These are phyloP conservation scores for Lentinula lateritia DNA, from an alignment of 768 basidiomycete species.

Conservation along the genomic window DNA sequence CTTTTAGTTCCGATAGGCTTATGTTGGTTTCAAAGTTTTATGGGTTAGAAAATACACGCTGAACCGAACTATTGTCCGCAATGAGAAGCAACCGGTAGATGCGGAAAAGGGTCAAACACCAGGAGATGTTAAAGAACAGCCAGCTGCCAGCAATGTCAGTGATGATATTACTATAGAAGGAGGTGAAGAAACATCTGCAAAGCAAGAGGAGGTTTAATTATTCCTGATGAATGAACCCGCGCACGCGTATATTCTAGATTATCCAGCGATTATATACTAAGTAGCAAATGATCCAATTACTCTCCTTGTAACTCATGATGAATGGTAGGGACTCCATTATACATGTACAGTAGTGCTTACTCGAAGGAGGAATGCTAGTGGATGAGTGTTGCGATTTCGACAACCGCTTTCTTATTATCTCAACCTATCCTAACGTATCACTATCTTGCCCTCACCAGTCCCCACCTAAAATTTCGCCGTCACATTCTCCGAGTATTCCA, in stretches of 20 bases:
- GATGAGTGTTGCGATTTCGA: no score
- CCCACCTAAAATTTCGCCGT: no score
- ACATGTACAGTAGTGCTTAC: no score
- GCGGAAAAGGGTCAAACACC: neutral
- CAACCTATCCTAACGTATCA: neutral
- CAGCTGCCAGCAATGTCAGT: neutral
- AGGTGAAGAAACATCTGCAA: neutral
- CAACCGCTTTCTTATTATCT: no score
- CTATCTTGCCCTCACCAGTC: neutral
- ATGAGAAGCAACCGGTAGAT: neutral
- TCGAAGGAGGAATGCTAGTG: no score
- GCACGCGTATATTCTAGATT: no score
- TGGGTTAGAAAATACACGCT: conserved; percentile 3
- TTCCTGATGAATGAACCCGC: neutral
- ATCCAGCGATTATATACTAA: no score
- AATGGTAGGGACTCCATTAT: no score
- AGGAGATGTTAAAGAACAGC: neutral
- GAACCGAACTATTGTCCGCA: neutral
- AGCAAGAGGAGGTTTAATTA: neutral
- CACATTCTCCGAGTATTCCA: neutral
- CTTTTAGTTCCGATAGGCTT: neutral
- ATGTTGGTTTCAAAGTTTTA: neutral
- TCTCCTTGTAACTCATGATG: no score
- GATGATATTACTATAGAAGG: neutral
- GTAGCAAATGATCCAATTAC: no score